Base-by-base conservation (phyloP, 805 yeast genomes). In the Yamadazyma takamatsuzukensis region DNA sequence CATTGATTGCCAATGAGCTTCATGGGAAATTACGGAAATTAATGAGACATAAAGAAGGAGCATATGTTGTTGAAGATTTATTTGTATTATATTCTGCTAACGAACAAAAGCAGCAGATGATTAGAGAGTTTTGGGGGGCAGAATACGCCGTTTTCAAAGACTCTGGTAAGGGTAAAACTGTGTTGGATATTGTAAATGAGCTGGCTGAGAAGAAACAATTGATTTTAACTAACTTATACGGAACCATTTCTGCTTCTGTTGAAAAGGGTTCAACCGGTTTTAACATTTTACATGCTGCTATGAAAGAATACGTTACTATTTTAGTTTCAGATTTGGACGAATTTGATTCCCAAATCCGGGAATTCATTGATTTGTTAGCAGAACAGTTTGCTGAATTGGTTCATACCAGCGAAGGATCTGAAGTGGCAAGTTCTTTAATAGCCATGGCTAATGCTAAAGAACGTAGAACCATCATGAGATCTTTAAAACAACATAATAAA, bases 11-110 rank as follows among this genome's bases (percentile, higher is more conserved):
- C 36, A 73, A 81, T 51, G 96, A 88, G 63, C 71, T 90, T 45
- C 95, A 88, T 53, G 98, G 98, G 30, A 80, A 81, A 48, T 75
- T 86, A 51, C 74, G 96, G 57, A 90, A 87, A 61, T 69, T 90
- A 37, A 87, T 90, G 93, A 80, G 95, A 69, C 97, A 90, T 64
- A 82, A 84, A 65, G 97, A 90, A 70, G 98, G 97, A 62, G 97
- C 97, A 10, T 88, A 90, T 51, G 97, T 90, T 24, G 88, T 89
- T 44, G 97, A 90, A 62, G 98, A 90, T 69, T 70, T 86, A 51
- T 90, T 70, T 54, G 85, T 86, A 15, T 74, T 88, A 36, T 90
- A 89, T 59, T 78, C 96, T 8, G 77, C 87, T 15, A 74, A 82
- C 18, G 85, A 80, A 42, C 97, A 90, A 62, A 84, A 77, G 59